These are phyloP conservation scores for Aspergillus sp. DNA, from an alignment of 2,329 filamentous ascomycete genomes.

Conservation along the genomic window DNA sequence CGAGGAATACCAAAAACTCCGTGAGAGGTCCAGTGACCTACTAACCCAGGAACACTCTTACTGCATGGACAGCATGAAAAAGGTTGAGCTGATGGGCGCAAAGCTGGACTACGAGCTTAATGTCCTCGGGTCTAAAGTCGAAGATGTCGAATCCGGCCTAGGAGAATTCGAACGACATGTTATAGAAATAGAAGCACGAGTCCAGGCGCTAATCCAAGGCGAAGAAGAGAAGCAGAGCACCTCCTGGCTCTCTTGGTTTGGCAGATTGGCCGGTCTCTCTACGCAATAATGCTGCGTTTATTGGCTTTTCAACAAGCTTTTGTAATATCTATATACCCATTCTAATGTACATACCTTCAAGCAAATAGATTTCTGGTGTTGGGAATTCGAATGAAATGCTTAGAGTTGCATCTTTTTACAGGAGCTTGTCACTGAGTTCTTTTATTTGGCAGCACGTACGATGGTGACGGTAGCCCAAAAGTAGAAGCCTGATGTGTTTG, in stretches of 20 bases:
- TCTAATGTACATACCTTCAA: too few relatives aligned
- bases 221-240: constrained; percentile 60
- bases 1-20: constrained; percentile 65
- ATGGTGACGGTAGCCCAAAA: too few relatives aligned
- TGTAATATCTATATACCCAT: constrained; percentile 7
- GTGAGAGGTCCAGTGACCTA: constrained; percentile 63
- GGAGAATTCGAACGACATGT: constrained; percentile 75
- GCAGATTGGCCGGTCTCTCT: constrained; percentile 21
- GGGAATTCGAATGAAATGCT: too few relatives aligned
- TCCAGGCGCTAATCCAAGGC: constrained; percentile 58
- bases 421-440: too few relatives aligned
- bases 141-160: constrained; percentile 82
- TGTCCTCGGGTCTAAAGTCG: constrained; percentile 70
- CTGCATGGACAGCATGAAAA: constrained; percentile 67
- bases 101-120: constrained; percentile 91
- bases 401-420: too few relatives aligned
- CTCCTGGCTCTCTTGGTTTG: constrained; percentile 57
- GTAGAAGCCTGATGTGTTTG: too few relatives aligned
- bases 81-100: constrained; percentile 74
- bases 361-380: too few relatives aligned
- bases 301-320: neutral
- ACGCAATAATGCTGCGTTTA: constrained; percentile 4
- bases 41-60: constrained; percentile 64
- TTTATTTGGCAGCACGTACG: too few relatives aligned
- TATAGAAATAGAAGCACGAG: constrained; percentile 61